phyloP scores from a whole-genome alignment of 805 yeast species.

The Nakazawaea laoshanensis region DNA sequence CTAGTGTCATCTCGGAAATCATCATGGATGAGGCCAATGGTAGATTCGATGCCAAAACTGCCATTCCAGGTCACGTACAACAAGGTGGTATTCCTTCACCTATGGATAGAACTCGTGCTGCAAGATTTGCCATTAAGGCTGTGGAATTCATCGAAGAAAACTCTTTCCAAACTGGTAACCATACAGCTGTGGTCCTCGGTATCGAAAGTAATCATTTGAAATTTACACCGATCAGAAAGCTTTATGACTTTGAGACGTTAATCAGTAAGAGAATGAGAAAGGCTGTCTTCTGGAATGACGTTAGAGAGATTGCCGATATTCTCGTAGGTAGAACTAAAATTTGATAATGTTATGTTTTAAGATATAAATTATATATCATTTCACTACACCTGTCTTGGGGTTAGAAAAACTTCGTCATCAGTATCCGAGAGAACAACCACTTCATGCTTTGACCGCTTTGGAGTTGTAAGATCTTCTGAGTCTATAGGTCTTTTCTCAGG shows the following conservation, averaged over 20 bases:
- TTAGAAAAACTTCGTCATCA: too few species aligned
- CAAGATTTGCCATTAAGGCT: constrained; percentile 62
- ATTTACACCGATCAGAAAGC: constrained; percentile 63
- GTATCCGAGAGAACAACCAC: too few species aligned
- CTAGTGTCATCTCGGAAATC: constrained; percentile 65
- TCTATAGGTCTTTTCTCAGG: too few species aligned
- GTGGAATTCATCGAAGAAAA: constrained; percentile 56
- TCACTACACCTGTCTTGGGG: too few species aligned
- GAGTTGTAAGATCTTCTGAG: too few species aligned
- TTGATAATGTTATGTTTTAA: constrained; percentile 1
- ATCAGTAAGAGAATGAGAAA: constrained; percentile 79
- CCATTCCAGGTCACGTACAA: constrained; percentile 82
- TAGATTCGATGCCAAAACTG: constrained; percentile 69
- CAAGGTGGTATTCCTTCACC: constrained; percentile 77
- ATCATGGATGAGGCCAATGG: constrained; percentile 55
- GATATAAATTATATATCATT: neutral
- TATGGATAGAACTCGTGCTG: constrained; percentile 69
- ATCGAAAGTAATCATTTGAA: constrained; percentile 67
- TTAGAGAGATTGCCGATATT: constrained; percentile 75
- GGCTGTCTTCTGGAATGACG: constrained; percentile 70
- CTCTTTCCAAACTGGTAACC: constrained; percentile 5
- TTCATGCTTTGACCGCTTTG: too few species aligned
- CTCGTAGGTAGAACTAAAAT: constrained; percentile 59
- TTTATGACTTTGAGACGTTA: constrained; percentile 86
- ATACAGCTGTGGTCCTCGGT: constrained; percentile 78